phyloP scores from a whole-genome alignment of 129 eudicot species.

The Mikania micrantha region DNA sequence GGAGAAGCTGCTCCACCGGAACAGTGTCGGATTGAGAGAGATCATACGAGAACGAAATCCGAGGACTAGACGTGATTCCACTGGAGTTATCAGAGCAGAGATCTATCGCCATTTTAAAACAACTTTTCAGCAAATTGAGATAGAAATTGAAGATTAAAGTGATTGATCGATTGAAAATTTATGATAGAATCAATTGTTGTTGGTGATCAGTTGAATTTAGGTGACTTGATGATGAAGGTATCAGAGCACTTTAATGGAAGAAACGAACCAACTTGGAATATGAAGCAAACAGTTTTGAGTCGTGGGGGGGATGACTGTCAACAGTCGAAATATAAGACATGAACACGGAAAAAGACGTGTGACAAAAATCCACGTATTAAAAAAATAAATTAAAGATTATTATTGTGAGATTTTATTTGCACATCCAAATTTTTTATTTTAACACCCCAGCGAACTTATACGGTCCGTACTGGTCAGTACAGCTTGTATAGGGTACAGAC shows the following conservation, averaged over 20 bases:
- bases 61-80: constrained; percentile 46
- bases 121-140: not conserved
- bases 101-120: constrained; percentile 51
- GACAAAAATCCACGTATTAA: too few relatives aligned
- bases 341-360: not conserved
- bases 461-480: too few relatives aligned
- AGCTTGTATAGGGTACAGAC: too few relatives aligned
- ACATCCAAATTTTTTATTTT: too few relatives aligned
- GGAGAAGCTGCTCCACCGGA: constrained; percentile 61
- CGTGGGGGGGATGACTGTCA: constrained; percentile 30
- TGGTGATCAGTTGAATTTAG: not conserved
- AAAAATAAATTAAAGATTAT: too few relatives aligned
- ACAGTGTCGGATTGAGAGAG: constrained; percentile 53
- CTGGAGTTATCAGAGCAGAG: constrained; percentile 45
- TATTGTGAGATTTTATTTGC: too few relatives aligned
- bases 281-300: constrained; percentile 17
- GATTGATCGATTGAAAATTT: not conserved
- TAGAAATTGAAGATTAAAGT: not conserved
- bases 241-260: not conserved
- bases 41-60: constrained; percentile 84
- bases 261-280: constrained; percentile 10
- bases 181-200: not conserved
- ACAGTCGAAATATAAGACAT: not conserved
- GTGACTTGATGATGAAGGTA: constrained; percentile 18
- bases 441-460: too few relatives aligned